Evolutionary conservation across 352 stramenopile species (phyloP).

Genomic region (Globisporangium sylvaticum): DNA sequence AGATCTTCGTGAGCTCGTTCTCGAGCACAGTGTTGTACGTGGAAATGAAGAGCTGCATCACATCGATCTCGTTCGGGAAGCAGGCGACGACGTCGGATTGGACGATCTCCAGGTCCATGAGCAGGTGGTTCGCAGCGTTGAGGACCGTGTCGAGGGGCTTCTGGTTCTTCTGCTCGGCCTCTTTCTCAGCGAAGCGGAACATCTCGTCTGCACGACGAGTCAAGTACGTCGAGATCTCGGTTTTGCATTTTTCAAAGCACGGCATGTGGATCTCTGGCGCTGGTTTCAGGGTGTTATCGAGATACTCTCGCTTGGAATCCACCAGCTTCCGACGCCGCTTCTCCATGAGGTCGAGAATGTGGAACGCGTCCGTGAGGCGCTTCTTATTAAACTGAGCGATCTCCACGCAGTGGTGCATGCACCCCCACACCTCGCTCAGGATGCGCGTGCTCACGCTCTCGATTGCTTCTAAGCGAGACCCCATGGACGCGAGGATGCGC

Average conservation of each 20-base stretch:
- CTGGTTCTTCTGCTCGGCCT: slow-evolving; percentile 41
- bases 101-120: slow-evolving; percentile 79
- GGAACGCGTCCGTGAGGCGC: slow-evolving; percentile 61
- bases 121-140: slow-evolving; percentile 60
- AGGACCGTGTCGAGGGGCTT: slow-evolving; percentile 63
- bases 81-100: slow-evolving; percentile 65
- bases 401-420: slow-evolving; percentile 80
- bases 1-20: slow-evolving; percentile 59
- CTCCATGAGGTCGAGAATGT: slow-evolving; percentile 78
- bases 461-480: slow-evolving; percentile 52
- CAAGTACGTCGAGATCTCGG: slow-evolving; percentile 54
- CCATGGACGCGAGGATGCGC: slow-evolving; percentile 68
- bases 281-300: slow-evolving; percentile 59
- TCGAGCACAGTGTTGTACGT: slow-evolving; percentile 80
- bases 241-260: slow-evolving; percentile 54
- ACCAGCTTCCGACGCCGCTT: slow-evolving; percentile 43
- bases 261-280: slow-evolving; percentile 41
- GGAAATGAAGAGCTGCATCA: slow-evolving; percentile 69
- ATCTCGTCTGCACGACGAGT: slow-evolving; percentile 52
- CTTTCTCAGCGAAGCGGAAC: slow-evolving; percentile 53
- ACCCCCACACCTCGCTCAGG: slow-evolving; percentile 69
- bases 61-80: slow-evolving; percentile 75
- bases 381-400: slow-evolving; percentile 74
- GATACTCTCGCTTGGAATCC: slow-evolving; percentile 58
- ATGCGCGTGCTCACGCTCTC: slow-evolving; percentile 63